A percentile compares a stretch with the other conserved stretches of the same genome.
Conservation (phyloP, 2,329 filamentous ascomycete genomes). For the Emericellopsis atlantica region DNA sequence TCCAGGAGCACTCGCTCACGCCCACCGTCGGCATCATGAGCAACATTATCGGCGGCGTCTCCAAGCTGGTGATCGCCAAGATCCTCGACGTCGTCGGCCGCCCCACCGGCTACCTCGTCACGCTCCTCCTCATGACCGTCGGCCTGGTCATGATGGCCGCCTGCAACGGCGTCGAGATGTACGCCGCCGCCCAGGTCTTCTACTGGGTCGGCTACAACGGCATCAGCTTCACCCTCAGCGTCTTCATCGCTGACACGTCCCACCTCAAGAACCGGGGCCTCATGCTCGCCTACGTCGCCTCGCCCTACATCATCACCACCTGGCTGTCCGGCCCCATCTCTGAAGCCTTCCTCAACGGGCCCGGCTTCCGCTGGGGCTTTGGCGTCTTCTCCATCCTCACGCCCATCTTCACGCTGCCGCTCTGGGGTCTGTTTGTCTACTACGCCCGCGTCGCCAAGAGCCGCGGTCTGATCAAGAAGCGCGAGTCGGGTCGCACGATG, state of each 20-base stretch:
- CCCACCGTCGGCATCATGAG: conserved; percentile 40
- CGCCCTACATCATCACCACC: conserved; percentile 51
- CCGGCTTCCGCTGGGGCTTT: conserved; percentile 33
- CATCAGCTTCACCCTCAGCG: conserved; percentile 40
- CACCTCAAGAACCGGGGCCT: conserved; percentile 48
- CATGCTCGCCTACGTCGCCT: conserved; percentile 20
- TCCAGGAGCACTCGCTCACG: conserved; percentile 37
- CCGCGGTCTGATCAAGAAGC: conserved; percentile 15
- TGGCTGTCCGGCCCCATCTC: conserved; percentile 46
- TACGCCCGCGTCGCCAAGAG: conserved; percentile 40
- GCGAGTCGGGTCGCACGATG: too few relatives aligned
- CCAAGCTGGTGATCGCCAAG: conserved; percentile 52
- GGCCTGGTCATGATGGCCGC: conserved; percentile 54
- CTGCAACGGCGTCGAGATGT: conserved; percentile 45
- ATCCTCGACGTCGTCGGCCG: conserved; percentile 54
- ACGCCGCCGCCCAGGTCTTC: conserved; percentile 53
- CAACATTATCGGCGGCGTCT: conserved; percentile 39
- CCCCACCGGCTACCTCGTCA: conserved; percentile 43
- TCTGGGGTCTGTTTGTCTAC: conserved; percentile 37
- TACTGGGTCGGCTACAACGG: conserved; percentile 41
- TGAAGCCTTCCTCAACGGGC: conserved; percentile 31
- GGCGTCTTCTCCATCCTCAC: conserved; percentile 43
- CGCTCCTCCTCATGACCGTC: conserved; percentile 32
- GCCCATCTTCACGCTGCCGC: conserved; percentile 42
- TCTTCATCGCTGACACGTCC: conserved; percentile 58